Evolutionary conservation across 192 early-diverging fungal genomes (phyloP), one percentile per base, ranked within the genome.

Genomic region (Coemansia sp.): DNA sequence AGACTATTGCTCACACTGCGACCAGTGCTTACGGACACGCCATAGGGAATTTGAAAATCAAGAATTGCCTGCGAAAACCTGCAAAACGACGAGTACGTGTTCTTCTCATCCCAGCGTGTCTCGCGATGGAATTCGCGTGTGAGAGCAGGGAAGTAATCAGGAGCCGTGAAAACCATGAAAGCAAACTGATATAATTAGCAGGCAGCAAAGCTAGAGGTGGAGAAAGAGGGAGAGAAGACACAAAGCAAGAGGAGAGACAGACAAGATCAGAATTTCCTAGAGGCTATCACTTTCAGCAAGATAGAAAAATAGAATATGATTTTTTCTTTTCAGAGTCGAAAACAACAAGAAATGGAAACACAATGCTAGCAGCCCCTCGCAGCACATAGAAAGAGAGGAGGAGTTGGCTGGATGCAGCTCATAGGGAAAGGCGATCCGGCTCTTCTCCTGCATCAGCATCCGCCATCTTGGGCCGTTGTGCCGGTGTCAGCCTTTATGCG

Each of bases 81-180:
- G 75, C 90, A 90, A 22, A 96, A 82, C 68, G 92, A 90, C 38
- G 93, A 90, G 69, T 93, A 96, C 63, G 89, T 89, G 67, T 90
- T 90, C 62, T 90, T 85, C 55, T 93, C 90, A 72, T 90, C 90
- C 92, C 92, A 96, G 32, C 84, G 79, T 7, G 87, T 89, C 14
- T 87, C 79, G 14, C 85, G 82, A 73, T 93, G 92, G 77, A 93
- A 96, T 75, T 89, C 85, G 68, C 90, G 86, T 8, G 90, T 81
- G 59, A 90, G 89, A 74, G 92, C 91, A 71, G 89, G 88, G 85
- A 95, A 90, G 81, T 90, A 92, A 73, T 93, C 92, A 19, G 79
- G 74, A 7, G 79, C 56, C 32, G 79, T 81, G 53, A 67, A 81
- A 60, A 76, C 71, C 70, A 71, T 76, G n/a, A 16, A 32, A 32